A percentile compares a stretch with the other conserved stretches of the same genome.
phyloP scores from a whole-genome alignment of 805 yeast species.

The Danielia oregonensis region DNA sequence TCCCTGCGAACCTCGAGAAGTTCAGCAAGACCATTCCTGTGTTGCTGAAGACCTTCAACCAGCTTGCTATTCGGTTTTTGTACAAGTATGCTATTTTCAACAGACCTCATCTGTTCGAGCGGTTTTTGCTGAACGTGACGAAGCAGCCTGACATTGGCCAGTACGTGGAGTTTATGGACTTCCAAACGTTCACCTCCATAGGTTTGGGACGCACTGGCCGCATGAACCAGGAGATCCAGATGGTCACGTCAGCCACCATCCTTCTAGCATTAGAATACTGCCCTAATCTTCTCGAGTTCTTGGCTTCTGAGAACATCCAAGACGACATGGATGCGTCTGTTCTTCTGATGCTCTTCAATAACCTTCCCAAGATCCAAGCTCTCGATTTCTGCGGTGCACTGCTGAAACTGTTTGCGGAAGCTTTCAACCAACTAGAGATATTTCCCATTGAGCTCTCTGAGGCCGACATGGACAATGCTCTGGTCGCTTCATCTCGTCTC shows the following conservation, averaged over 20 bases:
- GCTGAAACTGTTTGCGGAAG: constrained; percentile 55
- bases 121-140: constrained; percentile 55
- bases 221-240: constrained; percentile 88
- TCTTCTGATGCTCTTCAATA: constrained; percentile 51
- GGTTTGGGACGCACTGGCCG: constrained; percentile 86
- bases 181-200: constrained; percentile 82
- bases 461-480: constrained; percentile 4
- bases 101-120: constrained; percentile 76
- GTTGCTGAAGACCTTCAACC: constrained; percentile 56
- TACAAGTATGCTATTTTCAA: constrained; percentile 71
- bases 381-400: constrained; percentile 90
- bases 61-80: constrained; percentile 52
- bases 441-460: constrained; percentile 2
- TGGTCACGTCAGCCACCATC: constrained; percentile 77
- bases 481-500: constrained; percentile 1
- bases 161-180: constrained; percentile 74
- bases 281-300: constrained; percentile 70
- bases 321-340: constrained; percentile 68
- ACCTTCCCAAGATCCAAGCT: constrained; percentile 54
- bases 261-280: constrained; percentile 56
- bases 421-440: constrained; percentile 46
- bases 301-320: constrained; percentile 83
- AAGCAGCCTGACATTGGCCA: constrained; percentile 46
- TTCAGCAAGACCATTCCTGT: constrained; percentile 51
- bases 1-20: constrained; percentile 47